phyloP scores from a whole-genome alignment of 768 basidiomycete species.

The Agrocybe praecox region DNA sequence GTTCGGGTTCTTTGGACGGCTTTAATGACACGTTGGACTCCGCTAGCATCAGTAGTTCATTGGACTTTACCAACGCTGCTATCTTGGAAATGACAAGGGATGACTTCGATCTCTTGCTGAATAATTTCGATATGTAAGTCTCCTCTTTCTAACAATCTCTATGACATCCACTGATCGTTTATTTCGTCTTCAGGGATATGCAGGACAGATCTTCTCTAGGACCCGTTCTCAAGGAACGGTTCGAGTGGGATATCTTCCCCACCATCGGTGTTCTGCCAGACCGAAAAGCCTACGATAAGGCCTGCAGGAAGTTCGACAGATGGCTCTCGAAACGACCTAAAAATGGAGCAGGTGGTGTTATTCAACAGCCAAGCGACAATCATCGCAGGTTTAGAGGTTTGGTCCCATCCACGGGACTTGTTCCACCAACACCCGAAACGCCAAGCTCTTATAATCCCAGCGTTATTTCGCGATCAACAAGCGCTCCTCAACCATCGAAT shows the following conservation, averaged over 20 bases:
- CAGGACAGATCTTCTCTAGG: conserved; percentile 55
- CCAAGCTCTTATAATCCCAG: conserved; percentile 2
- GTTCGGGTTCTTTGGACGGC: too few species aligned
- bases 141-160: neutral
- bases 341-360: conserved; percentile 3
- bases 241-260: conserved; percentile 48
- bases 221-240: conserved; percentile 45
- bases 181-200: conserved; percentile 56
- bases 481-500: conserved; percentile 15
- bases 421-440: conserved; percentile 10
- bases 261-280: conserved; percentile 37
- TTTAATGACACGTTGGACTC: conserved; percentile 3
- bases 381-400: conserved; percentile 11
- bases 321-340: conserved; percentile 41
- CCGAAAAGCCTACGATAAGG: conserved; percentile 57
- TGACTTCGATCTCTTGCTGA: conserved; percentile 62
- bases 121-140: conserved; percentile 64
- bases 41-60: conserved; percentile 13
- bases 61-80: conserved; percentile 31
- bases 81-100: conserved; percentile 56
- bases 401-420: conserved; percentile 12
- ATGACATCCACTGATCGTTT: neutral
- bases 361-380: conserved; percentile 1
- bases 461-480: conserved; percentile 10
- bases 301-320: conserved; percentile 59